Evolutionary conservation across 345 rosid genomes (phyloP).

Genomic region (Aegle marmelos): DNA sequence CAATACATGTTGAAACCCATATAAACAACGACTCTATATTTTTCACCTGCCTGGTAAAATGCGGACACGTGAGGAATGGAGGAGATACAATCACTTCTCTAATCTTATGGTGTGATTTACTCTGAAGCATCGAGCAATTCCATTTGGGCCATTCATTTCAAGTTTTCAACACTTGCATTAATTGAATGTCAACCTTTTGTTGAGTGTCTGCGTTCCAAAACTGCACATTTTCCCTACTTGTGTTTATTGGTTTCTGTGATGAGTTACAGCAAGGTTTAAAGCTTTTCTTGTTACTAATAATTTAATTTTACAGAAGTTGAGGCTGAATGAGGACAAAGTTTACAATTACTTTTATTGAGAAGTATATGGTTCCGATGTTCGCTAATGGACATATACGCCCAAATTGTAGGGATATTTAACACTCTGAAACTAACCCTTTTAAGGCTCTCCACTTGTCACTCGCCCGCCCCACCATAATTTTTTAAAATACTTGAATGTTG

Average conservation of each 20-base stretch:
- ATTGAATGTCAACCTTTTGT: background rate
- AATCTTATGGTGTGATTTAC: background rate
- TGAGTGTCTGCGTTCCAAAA: background rate
- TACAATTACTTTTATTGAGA: background rate
- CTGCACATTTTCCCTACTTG: background rate
- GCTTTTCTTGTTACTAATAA: background rate
- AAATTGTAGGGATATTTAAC: background rate
- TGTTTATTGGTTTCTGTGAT: constrained; percentile 4
- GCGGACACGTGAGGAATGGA: background rate
- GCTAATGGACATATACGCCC: background rate
- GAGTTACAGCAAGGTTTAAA: background rate
- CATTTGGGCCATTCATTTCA: background rate
- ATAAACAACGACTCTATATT: background rate
- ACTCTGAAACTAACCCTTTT: background rate
- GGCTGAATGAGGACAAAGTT: background rate
- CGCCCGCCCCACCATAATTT: background rate
- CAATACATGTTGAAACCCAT: background rate
- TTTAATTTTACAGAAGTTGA: constrained; percentile 6
- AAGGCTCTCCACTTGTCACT: background rate
- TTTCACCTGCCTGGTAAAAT: background rate
- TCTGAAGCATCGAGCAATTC: background rate
- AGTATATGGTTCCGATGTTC: constrained; percentile 3
- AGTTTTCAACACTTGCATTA: background rate
- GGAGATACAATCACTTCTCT: background rate
- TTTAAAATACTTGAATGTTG: background rate